A percentile compares a stretch with the other conserved stretches of the same genome.
phyloP scores from a whole-genome alignment of 1,284 basidiomycete genomes.

The Ceratobasidium sp. region DNA sequence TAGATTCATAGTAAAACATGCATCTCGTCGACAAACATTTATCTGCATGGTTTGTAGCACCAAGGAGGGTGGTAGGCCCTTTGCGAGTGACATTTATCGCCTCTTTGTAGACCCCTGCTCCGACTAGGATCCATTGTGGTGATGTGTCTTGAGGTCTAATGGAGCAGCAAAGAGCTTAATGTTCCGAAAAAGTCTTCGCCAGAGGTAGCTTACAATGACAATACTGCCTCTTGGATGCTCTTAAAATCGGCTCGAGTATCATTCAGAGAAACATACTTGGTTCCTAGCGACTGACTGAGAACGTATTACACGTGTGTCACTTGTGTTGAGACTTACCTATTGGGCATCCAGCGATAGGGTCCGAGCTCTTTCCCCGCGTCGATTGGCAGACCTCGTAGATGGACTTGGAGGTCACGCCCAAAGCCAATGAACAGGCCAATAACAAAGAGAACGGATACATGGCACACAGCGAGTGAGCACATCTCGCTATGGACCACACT shows the following conservation, averaged over 20 bases:
- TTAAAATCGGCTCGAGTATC: conserved; percentile 57
- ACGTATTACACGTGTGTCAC: neutral
- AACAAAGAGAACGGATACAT: conserved; percentile 3
- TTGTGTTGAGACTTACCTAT: conserved; percentile 11
- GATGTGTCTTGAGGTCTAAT: conserved; percentile 52
- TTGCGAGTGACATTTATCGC: conserved; percentile 62
- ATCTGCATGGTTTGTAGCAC: conserved; percentile 18
- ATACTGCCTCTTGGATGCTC: conserved; percentile 60
- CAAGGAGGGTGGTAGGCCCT: conserved; percentile 63
- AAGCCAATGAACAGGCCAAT: conserved; percentile 28
- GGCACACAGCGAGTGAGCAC: neutral
- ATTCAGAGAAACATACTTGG: conserved; percentile 62
- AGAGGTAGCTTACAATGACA: conserved; percentile 55
- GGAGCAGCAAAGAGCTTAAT: conserved; percentile 43
- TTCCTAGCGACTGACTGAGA: conserved; percentile 48
- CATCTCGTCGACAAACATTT: neutral
- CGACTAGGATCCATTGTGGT: conserved; percentile 59
- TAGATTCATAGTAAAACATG: neutral
- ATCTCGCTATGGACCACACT: neutral
- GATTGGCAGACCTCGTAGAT: conserved; percentile 33
- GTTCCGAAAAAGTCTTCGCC: neutral
- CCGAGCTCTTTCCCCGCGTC: conserved; percentile 14
- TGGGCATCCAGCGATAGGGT: conserved; percentile 25
- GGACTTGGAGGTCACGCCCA: conserved; percentile 17
- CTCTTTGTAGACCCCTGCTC: conserved; percentile 66